These are phyloP conservation scores for Benincasa hispida DNA, from an alignment of 306 rosid species.

Conservation along the genomic window DNA sequence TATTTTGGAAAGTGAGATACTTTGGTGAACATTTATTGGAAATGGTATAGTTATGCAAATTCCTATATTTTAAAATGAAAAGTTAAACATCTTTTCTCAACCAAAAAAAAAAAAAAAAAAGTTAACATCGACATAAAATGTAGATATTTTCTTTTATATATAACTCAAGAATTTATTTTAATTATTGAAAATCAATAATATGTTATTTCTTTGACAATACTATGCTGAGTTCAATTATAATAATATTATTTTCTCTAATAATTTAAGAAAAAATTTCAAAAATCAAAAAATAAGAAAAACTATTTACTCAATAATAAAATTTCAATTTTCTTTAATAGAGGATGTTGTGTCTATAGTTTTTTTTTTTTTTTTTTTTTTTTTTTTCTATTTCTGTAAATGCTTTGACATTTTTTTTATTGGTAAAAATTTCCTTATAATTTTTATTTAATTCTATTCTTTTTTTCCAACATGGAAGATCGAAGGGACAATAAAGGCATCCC, in stretches of 20 bases:
- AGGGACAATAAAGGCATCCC: constrained; percentile 65
- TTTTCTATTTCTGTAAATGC: no score
- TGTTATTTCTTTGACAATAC: neutral
- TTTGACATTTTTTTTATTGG: no score
- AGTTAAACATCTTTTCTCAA: no score
- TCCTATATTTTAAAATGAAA: neutral
- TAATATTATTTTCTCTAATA: neutral
- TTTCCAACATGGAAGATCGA: constrained; percentile 22
- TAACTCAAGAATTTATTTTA: neutral
- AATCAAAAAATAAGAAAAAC: no score
- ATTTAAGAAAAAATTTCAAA: no score
- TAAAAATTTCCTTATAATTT: no score
- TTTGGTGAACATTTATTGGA: neutral
- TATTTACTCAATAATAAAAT: no score
- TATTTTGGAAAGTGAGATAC: neutral
- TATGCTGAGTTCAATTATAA: neutral
- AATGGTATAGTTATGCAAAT: neutral
- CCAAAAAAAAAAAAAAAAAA: no score
- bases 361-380: no score
- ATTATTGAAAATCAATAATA: neutral
- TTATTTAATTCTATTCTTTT: neutral
- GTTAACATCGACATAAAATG: neutral
- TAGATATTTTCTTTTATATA: neutral
- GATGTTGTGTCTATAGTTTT: no score
- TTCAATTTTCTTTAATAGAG: no score